A percentile compares a stretch with the other conserved stretches of the same genome.
These are phyloP conservation scores for Mucor racemosus DNA, from an alignment of 371 early-diverging fungal genomes.

Conservation along the genomic window DNA sequence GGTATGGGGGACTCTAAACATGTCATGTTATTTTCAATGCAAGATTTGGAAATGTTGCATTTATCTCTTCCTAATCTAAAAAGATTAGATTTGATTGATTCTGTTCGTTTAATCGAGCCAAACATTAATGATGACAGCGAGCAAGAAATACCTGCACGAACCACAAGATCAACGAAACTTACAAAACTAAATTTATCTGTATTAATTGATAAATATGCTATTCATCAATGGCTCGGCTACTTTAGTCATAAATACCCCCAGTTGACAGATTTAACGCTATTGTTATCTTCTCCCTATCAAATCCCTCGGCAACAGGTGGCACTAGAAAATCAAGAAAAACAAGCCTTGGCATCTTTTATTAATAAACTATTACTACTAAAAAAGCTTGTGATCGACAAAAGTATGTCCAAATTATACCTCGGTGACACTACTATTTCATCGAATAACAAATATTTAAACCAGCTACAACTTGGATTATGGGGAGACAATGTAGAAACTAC, in stretches of 20 bases:
- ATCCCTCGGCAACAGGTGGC: neutral
- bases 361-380: neutral
- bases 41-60: constrained; percentile 9
- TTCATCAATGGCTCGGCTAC: constrained; percentile 5
- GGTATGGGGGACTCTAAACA: constrained; percentile 7
- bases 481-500: neutral
- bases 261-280: neutral
- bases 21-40: constrained; percentile 9
- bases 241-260: neutral
- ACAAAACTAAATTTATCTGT: neutral
- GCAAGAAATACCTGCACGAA: neutral
- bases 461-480: constrained; percentile 2
- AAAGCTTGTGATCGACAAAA: constrained; percentile 1
- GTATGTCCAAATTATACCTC: constrained; percentile 11
- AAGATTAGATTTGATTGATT: neutral
- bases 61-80: neutral
- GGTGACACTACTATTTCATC: neutral
- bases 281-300: neutral
- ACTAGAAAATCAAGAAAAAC: neutral
- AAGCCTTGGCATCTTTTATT: neutral
- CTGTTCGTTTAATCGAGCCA: neutral
- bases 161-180: neutral
- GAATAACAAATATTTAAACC: neutral
- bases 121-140: neutral
- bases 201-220: neutral